Conservation (phyloP, 1,139 yeast genomes). For the Pichia sp. region DNA sequence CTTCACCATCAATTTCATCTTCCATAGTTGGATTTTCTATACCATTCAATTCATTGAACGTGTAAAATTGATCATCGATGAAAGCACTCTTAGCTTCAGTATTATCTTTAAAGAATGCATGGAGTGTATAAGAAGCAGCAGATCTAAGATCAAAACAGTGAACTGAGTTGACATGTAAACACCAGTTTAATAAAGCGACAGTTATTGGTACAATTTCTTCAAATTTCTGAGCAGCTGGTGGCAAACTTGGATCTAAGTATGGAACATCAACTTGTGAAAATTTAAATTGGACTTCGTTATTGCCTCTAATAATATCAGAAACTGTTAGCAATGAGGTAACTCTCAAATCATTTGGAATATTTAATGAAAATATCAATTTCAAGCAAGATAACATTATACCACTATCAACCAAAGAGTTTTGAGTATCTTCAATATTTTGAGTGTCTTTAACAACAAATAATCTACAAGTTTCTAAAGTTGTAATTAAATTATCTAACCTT, state of each 20-base stretch:
- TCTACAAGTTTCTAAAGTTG: conserved; percentile 66
- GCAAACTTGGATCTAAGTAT: conserved; percentile 75
- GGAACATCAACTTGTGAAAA: conserved; percentile 88
- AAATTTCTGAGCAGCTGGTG: conserved; percentile 30
- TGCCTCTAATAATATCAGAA: conserved; percentile 66
- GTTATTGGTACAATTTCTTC: conserved; percentile 54
- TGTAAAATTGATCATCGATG: conserved; percentile 47
- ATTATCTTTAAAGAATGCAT: conserved; percentile 64
- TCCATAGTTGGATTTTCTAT: conserved; percentile 11
- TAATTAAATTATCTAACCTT: conserved; percentile 55
- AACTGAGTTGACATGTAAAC: conserved; percentile 68
- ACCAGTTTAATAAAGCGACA: conserved; percentile 75
- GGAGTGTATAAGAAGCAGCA: conserved; percentile 60
- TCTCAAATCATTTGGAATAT: conserved; percentile 57
- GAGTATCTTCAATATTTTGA: conserved; percentile 57
- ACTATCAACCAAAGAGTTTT: conserved; percentile 50
- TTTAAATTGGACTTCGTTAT: conserved; percentile 55
- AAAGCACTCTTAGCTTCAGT: conserved; percentile 50
- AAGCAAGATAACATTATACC: conserved; percentile 63
- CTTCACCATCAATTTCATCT: conserved; percentile 5
- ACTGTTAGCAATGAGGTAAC: conserved; percentile 64
- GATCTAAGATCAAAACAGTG: conserved; percentile 77
- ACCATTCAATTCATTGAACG: conserved; percentile 24
- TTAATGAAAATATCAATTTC: conserved; percentile 59
- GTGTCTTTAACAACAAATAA: conserved; percentile 71